These are phyloP conservation scores for Teratosphaeria destructans DNA, from an alignment of 2,329 filamentous ascomycete species.

Conservation along the genomic window DNA sequence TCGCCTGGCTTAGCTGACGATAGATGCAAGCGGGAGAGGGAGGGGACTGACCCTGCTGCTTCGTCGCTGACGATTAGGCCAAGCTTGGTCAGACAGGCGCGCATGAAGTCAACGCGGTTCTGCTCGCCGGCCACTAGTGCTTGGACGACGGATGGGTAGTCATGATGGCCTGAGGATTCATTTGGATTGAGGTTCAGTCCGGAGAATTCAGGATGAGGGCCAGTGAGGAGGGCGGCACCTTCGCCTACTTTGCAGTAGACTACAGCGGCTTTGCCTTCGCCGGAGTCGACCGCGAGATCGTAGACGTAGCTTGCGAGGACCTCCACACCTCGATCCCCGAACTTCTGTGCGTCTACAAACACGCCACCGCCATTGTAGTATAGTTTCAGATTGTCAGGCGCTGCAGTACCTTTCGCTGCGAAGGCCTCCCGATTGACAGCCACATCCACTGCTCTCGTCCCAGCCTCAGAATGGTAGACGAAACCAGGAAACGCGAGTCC, in stretches of 20 bases:
- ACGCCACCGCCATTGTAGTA: slow-evolving; percentile 96
- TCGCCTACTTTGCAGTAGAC: slow-evolving; percentile 76
- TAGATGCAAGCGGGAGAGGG: slow-evolving; percentile 72
- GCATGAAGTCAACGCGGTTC: slow-evolving; percentile 63
- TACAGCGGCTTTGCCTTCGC: slow-evolving; percentile 56
- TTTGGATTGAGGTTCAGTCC: slow-evolving; percentile 64
- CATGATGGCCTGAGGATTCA: slow-evolving; percentile 46
- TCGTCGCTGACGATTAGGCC: slow-evolving; percentile 69
- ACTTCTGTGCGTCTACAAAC: slow-evolving; percentile 67
- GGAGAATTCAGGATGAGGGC: slow-evolving; percentile 92
- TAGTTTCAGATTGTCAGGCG: slow-evolving; percentile 53
- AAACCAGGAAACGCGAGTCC: slow-evolving; percentile 85
- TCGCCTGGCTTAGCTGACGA: slow-evolving; percentile 57
- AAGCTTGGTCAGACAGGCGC: slow-evolving; percentile 67
- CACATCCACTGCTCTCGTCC: slow-evolving; percentile 62
- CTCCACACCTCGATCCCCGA: slow-evolving; percentile 57
- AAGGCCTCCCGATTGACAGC: slow-evolving; percentile 50
- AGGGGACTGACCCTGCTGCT: slow-evolving; percentile 54
- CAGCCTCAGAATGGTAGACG: slow-evolving; percentile 77
- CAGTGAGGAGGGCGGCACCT: slow-evolving; percentile 69
- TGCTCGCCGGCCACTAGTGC: slow-evolving; percentile 59
- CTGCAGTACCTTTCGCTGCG: slow-evolving; percentile 27
- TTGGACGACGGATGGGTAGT: slow-evolving; percentile 61
- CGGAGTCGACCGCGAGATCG: slow-evolving; percentile 64
- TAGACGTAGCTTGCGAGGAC: slow-evolving; percentile 73